Evolutionary conservation across 2,329 filamentous ascomycete species (phyloP).

Genomic region (Penicillium sp.): DNA sequence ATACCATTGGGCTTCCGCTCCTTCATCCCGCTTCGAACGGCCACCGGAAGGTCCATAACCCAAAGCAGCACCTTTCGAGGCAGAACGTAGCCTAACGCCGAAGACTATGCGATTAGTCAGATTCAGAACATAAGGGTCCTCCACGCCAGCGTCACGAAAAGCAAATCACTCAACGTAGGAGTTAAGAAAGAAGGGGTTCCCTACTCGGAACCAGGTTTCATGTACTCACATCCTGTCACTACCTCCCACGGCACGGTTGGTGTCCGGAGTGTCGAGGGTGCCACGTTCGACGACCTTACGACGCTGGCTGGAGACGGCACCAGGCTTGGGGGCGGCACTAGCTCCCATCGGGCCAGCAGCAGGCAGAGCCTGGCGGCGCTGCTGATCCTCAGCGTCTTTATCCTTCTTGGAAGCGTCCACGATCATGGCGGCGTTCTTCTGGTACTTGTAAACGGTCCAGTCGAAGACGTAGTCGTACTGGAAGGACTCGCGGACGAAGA

Average conservation of each 20-base stretch:
- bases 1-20: conserved; percentile 50
- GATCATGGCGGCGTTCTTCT: conserved; percentile 97
- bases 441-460: conserved; percentile 99
- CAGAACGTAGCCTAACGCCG: conserved; percentile 83
- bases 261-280: conserved; percentile 65
- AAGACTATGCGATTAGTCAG: conserved; percentile 79
- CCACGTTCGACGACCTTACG: conserved; percentile 79
- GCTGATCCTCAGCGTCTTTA: conserved; percentile 74
- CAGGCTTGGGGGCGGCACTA: conserved; percentile 64
- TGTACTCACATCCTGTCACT: conserved; percentile 96
- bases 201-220: conserved; percentile 77
- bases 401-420: conserved; percentile 73
- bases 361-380: conserved; percentile 65
- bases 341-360: conserved; percentile 56
- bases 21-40: conserved; percentile 55
- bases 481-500: conserved; percentile 98
- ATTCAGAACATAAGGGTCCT: conserved; percentile 64
- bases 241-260: conserved; percentile 72
- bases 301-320: conserved; percentile 71
- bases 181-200: conserved; percentile 65
- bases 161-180: conserved; percentile 75
- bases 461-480: conserved; percentile 99
- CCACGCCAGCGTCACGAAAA: conserved; percentile 70
- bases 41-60: conserved; percentile 49
- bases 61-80: conserved; percentile 66